Evolutionary conservation across 371 early-diverging fungal species (phyloP).

Genomic region (Actinomortierella wolfii): DNA sequence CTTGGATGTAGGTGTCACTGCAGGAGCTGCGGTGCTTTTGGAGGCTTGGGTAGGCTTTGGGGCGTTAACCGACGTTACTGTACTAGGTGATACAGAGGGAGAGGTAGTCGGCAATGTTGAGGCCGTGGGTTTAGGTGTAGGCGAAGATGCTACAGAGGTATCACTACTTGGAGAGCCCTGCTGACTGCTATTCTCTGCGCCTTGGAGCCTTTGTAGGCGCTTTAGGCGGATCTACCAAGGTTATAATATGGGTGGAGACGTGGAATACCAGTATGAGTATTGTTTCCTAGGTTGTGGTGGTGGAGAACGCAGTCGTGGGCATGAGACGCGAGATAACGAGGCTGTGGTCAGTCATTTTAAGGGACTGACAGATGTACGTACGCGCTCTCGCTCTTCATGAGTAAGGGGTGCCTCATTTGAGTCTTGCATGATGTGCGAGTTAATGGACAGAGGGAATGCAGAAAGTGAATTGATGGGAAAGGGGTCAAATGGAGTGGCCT

Average conservation of each 20-base stretch:
- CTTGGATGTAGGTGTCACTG: slow-evolving; percentile 10
- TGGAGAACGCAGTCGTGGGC: too few species aligned
- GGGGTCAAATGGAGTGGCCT: too few species aligned
- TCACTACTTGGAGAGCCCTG: slow-evolving; percentile 12
- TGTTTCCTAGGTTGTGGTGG: too few species aligned
- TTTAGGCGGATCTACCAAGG: slow-evolving; percentile 70
- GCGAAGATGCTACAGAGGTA: not conserved
- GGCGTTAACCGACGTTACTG: slow-evolving; percentile 6
- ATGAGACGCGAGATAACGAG: too few species aligned
- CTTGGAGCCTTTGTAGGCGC: slow-evolving; percentile 68
- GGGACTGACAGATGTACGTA: slow-evolving; percentile 2
- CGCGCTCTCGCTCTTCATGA: slow-evolving; percentile 42
- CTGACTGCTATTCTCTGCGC: slow-evolving; percentile 10
- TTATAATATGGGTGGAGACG: not conserved
- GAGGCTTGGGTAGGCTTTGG: too few species aligned
- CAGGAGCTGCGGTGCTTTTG: slow-evolving; percentile 12
- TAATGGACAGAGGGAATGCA: too few species aligned
- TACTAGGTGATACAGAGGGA: slow-evolving; percentile 18
- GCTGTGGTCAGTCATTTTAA: not conserved
- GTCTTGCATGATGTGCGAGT: slow-evolving; percentile 31
- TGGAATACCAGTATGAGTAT: not conserved
- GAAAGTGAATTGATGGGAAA: too few species aligned
- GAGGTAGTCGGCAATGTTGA: slow-evolving; percentile 8
- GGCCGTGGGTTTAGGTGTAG: not conserved
- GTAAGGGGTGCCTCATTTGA: slow-evolving; percentile 32